These are phyloP conservation scores for Lippia alba DNA, from an alignment of 305 asterid genomes.

Conservation along the genomic window DNA sequence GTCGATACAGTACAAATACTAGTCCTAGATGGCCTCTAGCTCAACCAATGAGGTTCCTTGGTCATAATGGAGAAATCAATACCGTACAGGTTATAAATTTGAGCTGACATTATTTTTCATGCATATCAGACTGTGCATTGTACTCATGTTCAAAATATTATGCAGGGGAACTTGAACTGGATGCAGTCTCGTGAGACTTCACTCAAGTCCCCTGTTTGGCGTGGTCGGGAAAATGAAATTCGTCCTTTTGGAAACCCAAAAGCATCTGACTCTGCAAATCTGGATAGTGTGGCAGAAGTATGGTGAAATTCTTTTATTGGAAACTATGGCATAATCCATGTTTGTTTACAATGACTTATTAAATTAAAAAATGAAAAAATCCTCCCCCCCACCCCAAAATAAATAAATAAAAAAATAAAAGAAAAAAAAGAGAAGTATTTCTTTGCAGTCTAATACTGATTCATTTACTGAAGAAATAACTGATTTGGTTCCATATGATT, in stretches of 20 bases:
- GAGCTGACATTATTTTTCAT: constrained; percentile 27
- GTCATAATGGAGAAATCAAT: constrained; percentile 99
- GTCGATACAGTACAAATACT: constrained; percentile 97
- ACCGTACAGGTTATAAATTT: constrained; percentile 81
- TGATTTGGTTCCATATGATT: no score
- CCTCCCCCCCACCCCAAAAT: no score
- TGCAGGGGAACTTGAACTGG: constrained; percentile 99
- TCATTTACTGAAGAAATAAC: no score
- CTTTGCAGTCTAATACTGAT: no score
- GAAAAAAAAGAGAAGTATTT: no score
- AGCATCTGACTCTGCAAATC: constrained; percentile 99
- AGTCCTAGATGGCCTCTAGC: constrained; percentile 99
- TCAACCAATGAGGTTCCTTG: constrained; percentile 99
- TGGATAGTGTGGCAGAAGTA: constrained; percentile 98
- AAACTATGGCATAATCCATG: no score
- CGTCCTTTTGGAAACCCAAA: constrained; percentile 96
- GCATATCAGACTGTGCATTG: constrained; percentile 30
- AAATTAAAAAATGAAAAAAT: no score
- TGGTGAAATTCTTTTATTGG: constrained; percentile 37
- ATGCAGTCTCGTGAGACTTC: constrained; percentile 98
- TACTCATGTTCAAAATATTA: constrained; percentile 34
- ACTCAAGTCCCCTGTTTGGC: constrained; percentile 94
- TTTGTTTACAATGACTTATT: no score
- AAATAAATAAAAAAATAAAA: no score
- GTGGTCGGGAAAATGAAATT: constrained; percentile 93